Percentiles rank a stretch among this genome's conserved stretches.
These are phyloP conservation scores for Atkinsonella texensis DNA, from an alignment of 2,329 filamentous ascomycete genomes.

Conservation along the genomic window DNA sequence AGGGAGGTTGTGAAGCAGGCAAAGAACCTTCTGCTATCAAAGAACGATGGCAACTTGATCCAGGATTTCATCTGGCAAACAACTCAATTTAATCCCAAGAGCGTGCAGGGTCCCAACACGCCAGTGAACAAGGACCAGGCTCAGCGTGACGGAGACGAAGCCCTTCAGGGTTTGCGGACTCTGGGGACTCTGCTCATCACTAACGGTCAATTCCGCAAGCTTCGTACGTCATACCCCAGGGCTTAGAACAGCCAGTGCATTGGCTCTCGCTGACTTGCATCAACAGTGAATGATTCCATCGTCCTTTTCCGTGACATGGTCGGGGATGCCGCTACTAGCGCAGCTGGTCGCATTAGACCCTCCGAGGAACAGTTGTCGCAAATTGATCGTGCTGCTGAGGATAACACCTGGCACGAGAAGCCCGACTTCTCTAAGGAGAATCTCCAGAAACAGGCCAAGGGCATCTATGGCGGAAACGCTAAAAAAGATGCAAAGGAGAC, in stretches of 20 bases:
- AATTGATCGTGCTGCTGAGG: slow-evolving; percentile 73
- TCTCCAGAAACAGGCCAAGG: slow-evolving; percentile 56
- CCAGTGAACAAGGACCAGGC: slow-evolving; percentile 66
- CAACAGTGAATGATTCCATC: slow-evolving; percentile 59
- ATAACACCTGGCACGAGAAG: slow-evolving; percentile 88
- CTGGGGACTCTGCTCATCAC: slow-evolving; percentile 83
- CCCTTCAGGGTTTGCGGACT: slow-evolving; percentile 73
- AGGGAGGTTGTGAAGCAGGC: slow-evolving; percentile 72
- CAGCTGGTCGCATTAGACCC: slow-evolving; percentile 64
- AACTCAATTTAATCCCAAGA: slow-evolving; percentile 55
- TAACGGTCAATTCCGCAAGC: slow-evolving; percentile 92
- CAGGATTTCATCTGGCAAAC: slow-evolving; percentile 98
- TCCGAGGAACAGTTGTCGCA: slow-evolving; percentile 63
- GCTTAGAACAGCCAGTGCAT: no score
- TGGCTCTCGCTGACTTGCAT: background rate
- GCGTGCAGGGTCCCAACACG: slow-evolving; percentile 47
- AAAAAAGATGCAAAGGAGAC: slow-evolving; percentile 50
- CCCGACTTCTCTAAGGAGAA: slow-evolving; percentile 62
- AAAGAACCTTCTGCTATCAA: slow-evolving; percentile 74
- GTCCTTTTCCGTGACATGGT: slow-evolving; percentile 81
- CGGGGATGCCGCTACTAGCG: slow-evolving; percentile 74
- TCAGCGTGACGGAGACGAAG: slow-evolving; percentile 72
- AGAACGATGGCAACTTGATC: slow-evolving; percentile 88
- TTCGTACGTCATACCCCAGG: slow-evolving; percentile 44
- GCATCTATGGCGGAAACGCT: slow-evolving; percentile 41